Conservation (phyloP, 805 yeast genomes). For the Metschnikowia kunwiensis region DNA sequence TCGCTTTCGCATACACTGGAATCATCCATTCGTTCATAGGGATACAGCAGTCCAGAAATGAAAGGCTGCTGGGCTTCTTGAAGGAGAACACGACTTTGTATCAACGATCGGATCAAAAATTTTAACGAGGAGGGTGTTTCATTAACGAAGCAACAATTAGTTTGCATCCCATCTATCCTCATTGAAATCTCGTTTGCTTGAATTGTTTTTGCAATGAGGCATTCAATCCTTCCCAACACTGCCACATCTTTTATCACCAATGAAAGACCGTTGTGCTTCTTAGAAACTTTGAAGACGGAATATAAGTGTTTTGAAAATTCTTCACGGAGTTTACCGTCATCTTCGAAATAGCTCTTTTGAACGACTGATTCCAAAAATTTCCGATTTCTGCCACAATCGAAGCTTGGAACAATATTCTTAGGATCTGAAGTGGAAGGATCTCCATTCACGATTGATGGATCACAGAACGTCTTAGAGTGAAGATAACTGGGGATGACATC, state of each 20-base stretch:
- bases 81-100: conserved; percentile 34
- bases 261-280: neutral
- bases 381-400: neutral
- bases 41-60: no score
- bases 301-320: neutral
- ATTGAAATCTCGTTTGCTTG: conserved; percentile 58
- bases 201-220: conserved; percentile 43
- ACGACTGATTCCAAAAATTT: conserved; percentile 1
- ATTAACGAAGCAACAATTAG: conserved; percentile 24
- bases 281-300: neutral
- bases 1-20: no score
- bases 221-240: conserved; percentile 1
- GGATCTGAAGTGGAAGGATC: conserved; percentile 1
- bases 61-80: conserved; percentile 5
- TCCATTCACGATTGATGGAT: conserved; percentile 1
- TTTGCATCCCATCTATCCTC: conserved; percentile 41
- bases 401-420: neutral
- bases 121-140: conserved; percentile 28
- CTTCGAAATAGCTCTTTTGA: neutral
- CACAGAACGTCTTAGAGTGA: neutral
- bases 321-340: conserved; percentile 1
- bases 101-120: conserved; percentile 38
- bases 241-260: neutral
- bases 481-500: conserved; percentile 7
- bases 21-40: no score